Conservation (phyloP, 441 rosid genomes). For the Pelargonium myrrhifolium region DNA sequence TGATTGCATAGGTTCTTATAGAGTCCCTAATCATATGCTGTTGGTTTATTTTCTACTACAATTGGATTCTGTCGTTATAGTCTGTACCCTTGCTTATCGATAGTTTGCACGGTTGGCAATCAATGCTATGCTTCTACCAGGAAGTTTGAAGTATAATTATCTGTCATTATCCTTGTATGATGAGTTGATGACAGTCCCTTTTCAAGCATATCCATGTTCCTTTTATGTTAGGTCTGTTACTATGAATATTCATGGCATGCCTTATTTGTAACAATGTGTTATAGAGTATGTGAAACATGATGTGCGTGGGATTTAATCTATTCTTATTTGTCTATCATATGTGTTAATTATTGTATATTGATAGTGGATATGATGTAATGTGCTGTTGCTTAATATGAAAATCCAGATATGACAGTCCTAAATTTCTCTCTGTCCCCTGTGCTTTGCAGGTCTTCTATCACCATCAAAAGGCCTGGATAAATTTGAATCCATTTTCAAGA, state of each 20-base stretch:
- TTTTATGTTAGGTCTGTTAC: neutral
- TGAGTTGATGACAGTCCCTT: neutral
- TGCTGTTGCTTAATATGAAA: too few relatives aligned
- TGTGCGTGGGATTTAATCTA: too few relatives aligned
- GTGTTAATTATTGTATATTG: too few relatives aligned
- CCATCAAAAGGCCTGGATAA: conserved; percentile 35
- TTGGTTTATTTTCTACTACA: neutral
- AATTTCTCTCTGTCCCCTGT: neutral
- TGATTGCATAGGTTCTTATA: neutral
- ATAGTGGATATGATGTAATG: too few relatives aligned
- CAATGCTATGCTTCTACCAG: too few relatives aligned
- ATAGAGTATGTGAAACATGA: neutral
- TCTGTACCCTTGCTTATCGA: neutral
- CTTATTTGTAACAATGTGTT: neutral
- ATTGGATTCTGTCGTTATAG: neutral
- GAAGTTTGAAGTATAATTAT: too few relatives aligned
- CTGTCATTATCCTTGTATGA: neutral
- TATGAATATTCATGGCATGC: neutral
- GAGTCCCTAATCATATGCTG: neutral
- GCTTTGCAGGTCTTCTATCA: conserved; percentile 33
- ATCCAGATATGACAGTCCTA: neutral
- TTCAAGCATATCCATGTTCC: neutral
- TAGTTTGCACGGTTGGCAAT: neutral
- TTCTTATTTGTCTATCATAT: too few relatives aligned
- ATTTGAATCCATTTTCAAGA: conserved; percentile 38